These are phyloP conservation scores for Phlebiopsis flavidoalba DNA, from an alignment of 768 basidiomycete species.

Conservation along the genomic window DNA sequence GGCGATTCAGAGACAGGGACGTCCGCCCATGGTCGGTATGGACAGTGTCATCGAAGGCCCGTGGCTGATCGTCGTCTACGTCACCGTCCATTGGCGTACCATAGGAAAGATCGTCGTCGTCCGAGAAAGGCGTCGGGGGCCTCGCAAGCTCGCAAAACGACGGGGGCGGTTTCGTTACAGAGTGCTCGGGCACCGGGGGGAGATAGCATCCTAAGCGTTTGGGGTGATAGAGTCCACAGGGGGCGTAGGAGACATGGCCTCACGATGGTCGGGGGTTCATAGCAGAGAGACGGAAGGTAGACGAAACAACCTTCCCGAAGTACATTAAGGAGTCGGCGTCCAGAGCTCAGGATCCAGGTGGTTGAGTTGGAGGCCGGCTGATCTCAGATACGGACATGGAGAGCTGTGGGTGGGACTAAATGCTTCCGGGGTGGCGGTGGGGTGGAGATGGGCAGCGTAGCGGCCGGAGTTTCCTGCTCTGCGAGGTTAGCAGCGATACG, in stretches of 20 bases:
- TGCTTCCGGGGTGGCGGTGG: constrained; percentile 56
- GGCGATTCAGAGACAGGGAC: constrained; percentile 70
- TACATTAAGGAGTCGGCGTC: constrained; percentile 14
- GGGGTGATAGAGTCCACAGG: not conserved
- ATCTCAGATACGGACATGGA: constrained; percentile 41
- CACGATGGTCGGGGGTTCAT: constrained; percentile 4
- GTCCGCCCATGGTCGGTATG: constrained; percentile 40
- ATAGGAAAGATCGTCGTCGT: constrained; percentile 36
- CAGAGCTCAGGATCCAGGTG: constrained; percentile 1
- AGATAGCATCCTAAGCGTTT: constrained; percentile 3
- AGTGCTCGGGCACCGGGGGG: not conserved
- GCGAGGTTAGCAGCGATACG: constrained; percentile 25
- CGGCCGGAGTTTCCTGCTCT: constrained; percentile 67
- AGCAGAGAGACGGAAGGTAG: constrained; percentile 17
- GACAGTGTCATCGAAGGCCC: constrained; percentile 52
- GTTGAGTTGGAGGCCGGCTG: constrained; percentile 5
- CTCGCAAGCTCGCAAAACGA: constrained; percentile 16
- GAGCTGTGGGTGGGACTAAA: constrained; percentile 40
- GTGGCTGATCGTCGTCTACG: constrained; percentile 22
- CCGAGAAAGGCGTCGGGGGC: constrained; percentile 11
- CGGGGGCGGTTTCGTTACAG: constrained; percentile 5
- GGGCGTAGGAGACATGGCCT: not conserved
- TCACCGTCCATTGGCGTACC: constrained; percentile 23
- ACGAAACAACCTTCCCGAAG: constrained; percentile 21
- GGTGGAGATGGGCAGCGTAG: constrained; percentile 54